These are phyloP conservation scores for Macadamia integrifolia DNA, from an alignment of 164 flowering plant species.

Conservation along the genomic window DNA sequence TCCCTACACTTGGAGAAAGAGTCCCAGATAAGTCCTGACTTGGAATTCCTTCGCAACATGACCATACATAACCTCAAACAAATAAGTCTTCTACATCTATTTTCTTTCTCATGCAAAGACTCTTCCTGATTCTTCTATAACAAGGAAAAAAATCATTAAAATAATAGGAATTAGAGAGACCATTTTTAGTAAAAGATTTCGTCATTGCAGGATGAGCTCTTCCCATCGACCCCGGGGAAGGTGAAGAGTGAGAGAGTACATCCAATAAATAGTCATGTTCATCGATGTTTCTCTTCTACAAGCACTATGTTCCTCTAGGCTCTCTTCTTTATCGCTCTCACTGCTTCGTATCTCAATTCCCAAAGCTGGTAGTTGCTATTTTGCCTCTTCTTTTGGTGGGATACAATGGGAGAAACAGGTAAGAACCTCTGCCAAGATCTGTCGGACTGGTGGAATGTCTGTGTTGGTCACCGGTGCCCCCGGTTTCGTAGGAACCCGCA, in stretches of 20 bases:
- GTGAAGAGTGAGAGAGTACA: slow-evolving; percentile 28
- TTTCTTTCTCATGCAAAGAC: too few species aligned
- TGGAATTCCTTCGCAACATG: slow-evolving; percentile 64
- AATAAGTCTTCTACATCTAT: not conserved
- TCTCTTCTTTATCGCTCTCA: slow-evolving; percentile 54
- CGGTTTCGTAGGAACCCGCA: slow-evolving; percentile 63
- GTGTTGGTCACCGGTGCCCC: slow-evolving; percentile 81
- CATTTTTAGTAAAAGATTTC: slow-evolving; percentile 26
- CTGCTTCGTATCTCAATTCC: slow-evolving; percentile 61
- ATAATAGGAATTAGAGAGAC: too few species aligned
- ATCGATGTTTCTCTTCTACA: slow-evolving; percentile 61
- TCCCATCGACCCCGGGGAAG: slow-evolving; percentile 60
- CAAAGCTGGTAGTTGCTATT: slow-evolving; percentile 41
- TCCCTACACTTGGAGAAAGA: slow-evolving; percentile 76
- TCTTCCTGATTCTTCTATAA: too few species aligned
- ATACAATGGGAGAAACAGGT: slow-evolving; percentile 66
- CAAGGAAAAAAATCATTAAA: too few species aligned
- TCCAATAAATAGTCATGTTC: slow-evolving; percentile 44
- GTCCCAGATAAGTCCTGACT: slow-evolving; percentile 82
- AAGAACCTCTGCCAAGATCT: slow-evolving; percentile 56
- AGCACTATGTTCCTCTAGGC: slow-evolving; percentile 72
- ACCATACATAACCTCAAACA: slow-evolving; percentile 15
- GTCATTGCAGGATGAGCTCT: slow-evolving; percentile 47
- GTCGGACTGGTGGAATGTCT: slow-evolving; percentile 42
- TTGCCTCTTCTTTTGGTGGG: slow-evolving; percentile 61